Evolutionary conservation across 2,329 filamentous ascomycete species (phyloP), one percentile per base, ranked within the genome.

Genomic region (Gnomoniopsis sp.): DNA sequence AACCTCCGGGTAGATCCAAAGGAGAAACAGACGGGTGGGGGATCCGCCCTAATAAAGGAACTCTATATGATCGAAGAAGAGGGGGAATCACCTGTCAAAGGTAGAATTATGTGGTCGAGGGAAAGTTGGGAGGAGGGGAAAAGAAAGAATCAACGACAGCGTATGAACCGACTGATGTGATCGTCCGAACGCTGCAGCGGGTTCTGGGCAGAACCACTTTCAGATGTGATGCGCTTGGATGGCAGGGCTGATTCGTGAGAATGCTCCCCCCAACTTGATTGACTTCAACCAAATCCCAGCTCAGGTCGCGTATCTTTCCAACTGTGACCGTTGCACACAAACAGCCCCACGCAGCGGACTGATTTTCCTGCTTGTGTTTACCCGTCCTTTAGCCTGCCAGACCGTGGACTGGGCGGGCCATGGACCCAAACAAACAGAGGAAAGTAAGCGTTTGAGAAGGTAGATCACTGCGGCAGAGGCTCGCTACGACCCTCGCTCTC

Each of bases 381-480:
- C 47, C n/a, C n/a, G n/a, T n/a, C n/a, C n/a, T n/a, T n/a, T n/a
- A n/a, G n/a, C n/a, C n/a, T n/a, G n/a, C n/a, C n/a, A n/a, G n/a
- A n/a, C n/a, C n/a, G n/a, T n/a, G n/a, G n/a, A n/a, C n/a, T n/a
- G n/a, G n/a, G n/a, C n/a, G n/a, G n/a, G n/a, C n/a, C 46, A 48
- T 43, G 51, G 36, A 49, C 53, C n/a, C 46, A 49, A 48, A 49
- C 38, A 44, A 53, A 41, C 22, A 15, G 53, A 47, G 34, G 50
- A 34, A 23, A 43, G 30, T 10, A 44, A 22, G 53, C 50, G 58
- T 59, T 59, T 59, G 58, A 59, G 49, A 46, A 53, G 49, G 58
- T 55, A 49, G 58, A 59, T 57, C 53, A 55, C 43, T 49, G 48
- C 48, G 49, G 55, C 55, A 52, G 38, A 38, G 34, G 36, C 53